phyloP scores from a whole-genome alignment of 2,329 filamentous ascomycete genomes.

The Metarhizium robertsii region DNA sequence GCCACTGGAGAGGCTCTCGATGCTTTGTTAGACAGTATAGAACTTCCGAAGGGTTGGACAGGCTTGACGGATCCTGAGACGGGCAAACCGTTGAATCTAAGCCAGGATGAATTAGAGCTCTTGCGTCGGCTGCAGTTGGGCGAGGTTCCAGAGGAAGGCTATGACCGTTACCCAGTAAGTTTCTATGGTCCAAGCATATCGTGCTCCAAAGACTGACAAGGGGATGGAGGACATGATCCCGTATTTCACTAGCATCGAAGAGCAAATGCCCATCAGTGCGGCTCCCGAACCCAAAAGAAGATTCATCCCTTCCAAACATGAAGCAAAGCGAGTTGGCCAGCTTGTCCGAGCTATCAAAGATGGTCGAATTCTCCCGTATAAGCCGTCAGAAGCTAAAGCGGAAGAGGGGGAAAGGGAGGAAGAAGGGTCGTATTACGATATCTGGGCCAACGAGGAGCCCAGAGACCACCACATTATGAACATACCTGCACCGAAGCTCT shows the following conservation, averaged over 20 bases:
- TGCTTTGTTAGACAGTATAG: conserved; percentile 89
- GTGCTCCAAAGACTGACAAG: neutral
- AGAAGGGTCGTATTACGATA: conserved; percentile 68
- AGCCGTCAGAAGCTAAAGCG: conserved; percentile 52
- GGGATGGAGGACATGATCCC: conserved; percentile 66
- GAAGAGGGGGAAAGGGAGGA: conserved; percentile 64
- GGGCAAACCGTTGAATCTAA: conserved; percentile 84
- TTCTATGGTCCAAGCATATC: neutral
- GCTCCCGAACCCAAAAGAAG: conserved; percentile 93
- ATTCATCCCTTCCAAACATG: conserved; percentile 93
- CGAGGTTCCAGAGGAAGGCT: conserved; percentile 77
- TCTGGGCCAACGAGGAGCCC: conserved; percentile 89
- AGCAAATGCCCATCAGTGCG: conserved; percentile 89
- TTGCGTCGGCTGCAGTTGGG: conserved; percentile 83
- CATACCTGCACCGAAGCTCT: conserved; percentile 84
- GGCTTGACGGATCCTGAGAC: conserved; percentile 90
- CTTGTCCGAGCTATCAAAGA: conserved; percentile 92
- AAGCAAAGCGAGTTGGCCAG: conserved; percentile 94
- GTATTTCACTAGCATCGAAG: conserved; percentile 83
- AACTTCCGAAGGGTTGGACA: conserved; percentile 95
- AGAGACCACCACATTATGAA: conserved; percentile 85
- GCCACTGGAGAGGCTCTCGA: conserved; percentile 90
- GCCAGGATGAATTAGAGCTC: conserved; percentile 78
- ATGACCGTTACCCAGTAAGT: conserved; percentile 79
- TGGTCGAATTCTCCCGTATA: conserved; percentile 87